These are phyloP conservation scores for Neurospora cerealis DNA, from an alignment of 495 filamentous ascomycete genomes.

Conservation along the genomic window DNA sequence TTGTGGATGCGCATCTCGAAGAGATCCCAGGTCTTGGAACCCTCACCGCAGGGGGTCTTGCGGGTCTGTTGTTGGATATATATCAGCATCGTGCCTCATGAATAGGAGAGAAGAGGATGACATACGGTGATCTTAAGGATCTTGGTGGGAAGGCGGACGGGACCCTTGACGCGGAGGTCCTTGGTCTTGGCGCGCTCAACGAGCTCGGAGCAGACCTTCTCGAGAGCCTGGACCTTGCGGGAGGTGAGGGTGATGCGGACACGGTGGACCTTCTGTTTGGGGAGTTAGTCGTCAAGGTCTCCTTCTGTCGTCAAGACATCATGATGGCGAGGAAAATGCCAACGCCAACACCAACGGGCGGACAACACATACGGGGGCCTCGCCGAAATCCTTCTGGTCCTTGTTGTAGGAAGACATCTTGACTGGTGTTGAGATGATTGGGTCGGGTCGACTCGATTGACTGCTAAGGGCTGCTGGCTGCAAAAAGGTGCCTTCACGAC, in stretches of 20 bases:
- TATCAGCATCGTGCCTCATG: background rate
- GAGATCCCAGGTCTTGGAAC: slow-evolving; percentile 98
- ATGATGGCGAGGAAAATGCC: background rate
- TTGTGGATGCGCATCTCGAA: slow-evolving; percentile 99
- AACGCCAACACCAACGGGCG: background rate
- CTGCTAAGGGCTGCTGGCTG: slow-evolving; percentile 1
- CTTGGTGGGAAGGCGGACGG: slow-evolving; percentile 98
- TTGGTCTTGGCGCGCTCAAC: slow-evolving; percentile 98
- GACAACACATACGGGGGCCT: slow-evolving; percentile 30
- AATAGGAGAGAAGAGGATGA: slow-evolving; percentile 1
- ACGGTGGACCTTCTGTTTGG: slow-evolving; percentile 78
- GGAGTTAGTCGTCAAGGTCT: too few relatives aligned
- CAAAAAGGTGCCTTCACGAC: slow-evolving; percentile 47
- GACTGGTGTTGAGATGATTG: slow-evolving; percentile 25
- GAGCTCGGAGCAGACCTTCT: slow-evolving; percentile 97
- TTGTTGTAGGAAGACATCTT: slow-evolving; percentile 89
- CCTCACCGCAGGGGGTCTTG: slow-evolving; percentile 94
- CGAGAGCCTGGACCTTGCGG: slow-evolving; percentile 83
- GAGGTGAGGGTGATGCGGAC: slow-evolving; percentile 97
- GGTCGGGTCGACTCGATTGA: background rate
- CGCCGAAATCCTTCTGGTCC: slow-evolving; percentile 81
- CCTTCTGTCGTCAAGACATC: too few relatives aligned
- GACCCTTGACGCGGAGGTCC: slow-evolving; percentile 96
- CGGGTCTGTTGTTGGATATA: slow-evolving; percentile 18
- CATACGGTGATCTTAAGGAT: slow-evolving; percentile 74